phyloP scores from a whole-genome alignment of 129 eudicot genomes.

The Artemisia argyi region DNA sequence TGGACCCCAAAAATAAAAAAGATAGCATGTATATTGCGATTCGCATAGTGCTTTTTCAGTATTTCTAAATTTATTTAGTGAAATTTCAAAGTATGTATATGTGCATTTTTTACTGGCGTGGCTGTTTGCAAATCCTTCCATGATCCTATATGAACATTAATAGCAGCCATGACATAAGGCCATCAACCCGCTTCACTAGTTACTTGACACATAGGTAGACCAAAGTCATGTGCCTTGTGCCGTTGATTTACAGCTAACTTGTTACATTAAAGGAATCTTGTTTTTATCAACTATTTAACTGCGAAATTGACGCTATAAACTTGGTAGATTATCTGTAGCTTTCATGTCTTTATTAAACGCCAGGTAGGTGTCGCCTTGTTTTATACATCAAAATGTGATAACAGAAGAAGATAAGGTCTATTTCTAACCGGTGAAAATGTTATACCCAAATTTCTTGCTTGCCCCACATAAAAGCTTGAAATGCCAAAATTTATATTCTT shows the following conservation, averaged over 20 bases:
- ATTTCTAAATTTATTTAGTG: too few species aligned
- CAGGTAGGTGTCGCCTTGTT: conserved; percentile 24
- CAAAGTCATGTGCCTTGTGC: conserved; percentile 11
- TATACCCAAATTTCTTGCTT: conserved; percentile 5
- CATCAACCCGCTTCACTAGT: conserved; percentile 8
- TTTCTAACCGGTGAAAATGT: conserved; percentile 15
- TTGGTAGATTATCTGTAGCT: conserved; percentile 25
- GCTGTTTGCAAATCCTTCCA: too few species aligned
- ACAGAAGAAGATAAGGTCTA: conserved; percentile 24
- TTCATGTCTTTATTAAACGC: conserved; percentile 20
- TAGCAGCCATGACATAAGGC: conserved; percentile 11
- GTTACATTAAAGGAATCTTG: conserved; percentile 19
- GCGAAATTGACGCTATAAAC: conserved; percentile 28
- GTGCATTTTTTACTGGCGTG: too few species aligned
- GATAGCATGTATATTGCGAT: too few species aligned
- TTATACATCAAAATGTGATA: conserved; percentile 11
- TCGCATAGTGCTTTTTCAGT: too few species aligned
- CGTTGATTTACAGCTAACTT: conserved; percentile 17
- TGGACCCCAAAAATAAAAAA: too few species aligned
- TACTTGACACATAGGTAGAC: not conserved
- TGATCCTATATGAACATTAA: too few species aligned
- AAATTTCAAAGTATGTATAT: too few species aligned
- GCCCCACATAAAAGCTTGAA: conserved; percentile 27
- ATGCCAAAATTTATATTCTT: conserved; percentile 37
- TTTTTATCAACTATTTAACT: not conserved